These are phyloP conservation scores for Lipomyces mesembrius DNA, from an alignment of 805 yeast species.

Conservation along the genomic window DNA sequence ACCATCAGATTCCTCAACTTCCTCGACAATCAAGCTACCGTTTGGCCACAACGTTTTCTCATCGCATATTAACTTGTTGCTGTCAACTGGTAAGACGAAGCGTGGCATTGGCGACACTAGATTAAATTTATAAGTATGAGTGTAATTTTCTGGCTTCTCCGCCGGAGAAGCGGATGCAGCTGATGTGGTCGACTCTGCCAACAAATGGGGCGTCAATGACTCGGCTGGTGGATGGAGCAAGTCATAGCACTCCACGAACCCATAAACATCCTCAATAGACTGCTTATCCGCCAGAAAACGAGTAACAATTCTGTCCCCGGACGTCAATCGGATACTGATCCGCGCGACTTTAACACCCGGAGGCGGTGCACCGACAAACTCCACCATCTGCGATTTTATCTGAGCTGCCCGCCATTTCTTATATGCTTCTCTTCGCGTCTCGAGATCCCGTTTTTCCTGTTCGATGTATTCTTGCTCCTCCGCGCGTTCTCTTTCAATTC, in stretches of 20 bases:
- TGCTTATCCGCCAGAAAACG: slow-evolving; percentile 53
- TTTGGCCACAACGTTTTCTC: slow-evolving; percentile 61
- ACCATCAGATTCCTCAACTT: slow-evolving; percentile 31
- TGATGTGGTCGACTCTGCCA: slow-evolving; percentile 16
- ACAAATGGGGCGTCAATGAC: slow-evolving; percentile 8
- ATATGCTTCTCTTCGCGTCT: slow-evolving; percentile 47
- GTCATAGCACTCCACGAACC: slow-evolving; percentile 63
- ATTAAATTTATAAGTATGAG: slow-evolving; percentile 55
- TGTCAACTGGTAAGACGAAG: slow-evolving; percentile 48
- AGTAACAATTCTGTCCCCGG: slow-evolving; percentile 63
- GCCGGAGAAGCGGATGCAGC: slow-evolving; percentile 38
- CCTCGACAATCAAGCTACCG: slow-evolving; percentile 64
- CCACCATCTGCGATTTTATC: slow-evolving; percentile 39
- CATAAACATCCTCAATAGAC: slow-evolving; percentile 65
- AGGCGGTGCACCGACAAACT: slow-evolving; percentile 40
- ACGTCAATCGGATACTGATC: slow-evolving; percentile 68
- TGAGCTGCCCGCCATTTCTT: slow-evolving; percentile 51
- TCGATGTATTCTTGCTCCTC: slow-evolving; percentile 26
- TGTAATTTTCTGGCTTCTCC: slow-evolving; percentile 49
- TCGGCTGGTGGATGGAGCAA: slow-evolving; percentile 27
- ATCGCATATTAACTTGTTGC: slow-evolving; percentile 48
- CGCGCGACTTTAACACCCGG: slow-evolving; percentile 51
- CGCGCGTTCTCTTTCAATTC: slow-evolving; percentile 35
- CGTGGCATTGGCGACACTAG: slow-evolving; percentile 65
- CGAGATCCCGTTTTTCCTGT: slow-evolving; percentile 37